Evolutionary conservation across 495 filamentous ascomycete genomes (phyloP).

Genomic region (Penicillium egyptiacum): DNA sequence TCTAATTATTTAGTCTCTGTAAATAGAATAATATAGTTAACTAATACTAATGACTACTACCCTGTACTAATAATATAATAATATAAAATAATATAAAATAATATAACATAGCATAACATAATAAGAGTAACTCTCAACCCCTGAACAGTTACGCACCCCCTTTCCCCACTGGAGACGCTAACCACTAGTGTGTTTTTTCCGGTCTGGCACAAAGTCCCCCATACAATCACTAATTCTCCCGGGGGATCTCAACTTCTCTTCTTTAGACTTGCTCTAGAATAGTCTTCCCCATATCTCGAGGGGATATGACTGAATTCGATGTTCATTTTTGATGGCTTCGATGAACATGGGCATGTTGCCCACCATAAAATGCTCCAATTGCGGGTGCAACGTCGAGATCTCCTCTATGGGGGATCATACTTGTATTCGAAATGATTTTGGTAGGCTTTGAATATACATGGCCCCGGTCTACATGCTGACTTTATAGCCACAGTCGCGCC

Average conservation of each 20-base stretch:
- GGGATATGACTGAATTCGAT: conserved; percentile 20
- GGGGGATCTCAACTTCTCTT: background rate
- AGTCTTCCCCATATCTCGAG: conserved; percentile 5
- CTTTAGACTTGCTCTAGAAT: conserved; percentile 1
- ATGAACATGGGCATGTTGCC: conserved; percentile 67
- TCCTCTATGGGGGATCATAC: conserved; percentile 89
- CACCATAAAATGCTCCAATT: conserved; percentile 93
- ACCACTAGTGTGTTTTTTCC: conserved; percentile 14
- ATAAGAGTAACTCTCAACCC: conserved; percentile 14
- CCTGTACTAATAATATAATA: background rate
- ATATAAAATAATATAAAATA: no score
- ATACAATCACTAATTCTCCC: conserved; percentile 1
- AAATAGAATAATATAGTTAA: no score
- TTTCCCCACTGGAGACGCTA: conserved; percentile 29
- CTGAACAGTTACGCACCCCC: conserved; percentile 27
- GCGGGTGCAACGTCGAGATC: conserved; percentile 82
- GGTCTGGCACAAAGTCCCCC: background rate
- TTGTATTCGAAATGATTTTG: conserved; percentile 44
- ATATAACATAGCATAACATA: background rate
- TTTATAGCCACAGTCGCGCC: conserved; percentile 27
- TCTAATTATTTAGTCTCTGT: no score
- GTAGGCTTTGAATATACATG: conserved; percentile 8
- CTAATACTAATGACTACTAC: no score
- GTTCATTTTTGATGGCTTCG: conserved; percentile 21
- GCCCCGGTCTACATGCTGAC: conserved; percentile 1